Conservation (phyloP, 2,329 filamentous ascomycete species). For the Beauveria australis region DNA sequence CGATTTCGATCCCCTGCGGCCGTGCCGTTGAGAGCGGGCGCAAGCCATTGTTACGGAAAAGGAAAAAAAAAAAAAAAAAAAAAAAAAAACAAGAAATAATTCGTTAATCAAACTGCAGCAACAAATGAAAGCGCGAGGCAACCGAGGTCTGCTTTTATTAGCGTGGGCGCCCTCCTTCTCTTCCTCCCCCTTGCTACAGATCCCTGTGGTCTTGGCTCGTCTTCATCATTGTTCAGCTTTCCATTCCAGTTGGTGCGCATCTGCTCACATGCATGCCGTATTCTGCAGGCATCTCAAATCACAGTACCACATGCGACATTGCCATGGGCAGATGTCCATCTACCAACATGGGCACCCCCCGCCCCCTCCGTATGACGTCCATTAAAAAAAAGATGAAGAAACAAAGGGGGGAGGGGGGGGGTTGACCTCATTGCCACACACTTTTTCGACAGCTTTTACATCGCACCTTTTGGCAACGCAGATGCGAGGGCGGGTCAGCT, state of each 20-base stretch:
- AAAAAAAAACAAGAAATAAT: not conserved
- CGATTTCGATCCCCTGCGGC: not conserved
- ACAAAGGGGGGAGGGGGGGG: not conserved
- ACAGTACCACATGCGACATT: not conserved
- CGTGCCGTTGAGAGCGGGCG: not conserved
- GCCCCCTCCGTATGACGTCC: not conserved
- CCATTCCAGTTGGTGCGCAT: not conserved
- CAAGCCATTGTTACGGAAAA: not conserved
- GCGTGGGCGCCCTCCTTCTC: not conserved
- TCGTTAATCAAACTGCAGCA: too few relatives aligned
- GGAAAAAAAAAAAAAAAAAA: too few relatives aligned
- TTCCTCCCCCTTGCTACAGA: not conserved
- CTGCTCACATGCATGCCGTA: slow-evolving; percentile 5
- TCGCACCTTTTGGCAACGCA: not conserved
- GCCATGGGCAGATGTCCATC: not conserved
- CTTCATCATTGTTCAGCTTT: not conserved
- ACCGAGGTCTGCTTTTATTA: too few relatives aligned
- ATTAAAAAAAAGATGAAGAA: not conserved
- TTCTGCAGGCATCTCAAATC: not conserved
- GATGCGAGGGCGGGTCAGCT: not conserved
- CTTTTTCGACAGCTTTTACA: not conserved
- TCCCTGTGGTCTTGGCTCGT: not conserved
- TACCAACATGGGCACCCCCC: not conserved
- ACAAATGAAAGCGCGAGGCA: too few relatives aligned
- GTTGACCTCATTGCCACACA: not conserved